Conservation (phyloP, 257 asterid species). For the Linaria vulgaris region DNA sequence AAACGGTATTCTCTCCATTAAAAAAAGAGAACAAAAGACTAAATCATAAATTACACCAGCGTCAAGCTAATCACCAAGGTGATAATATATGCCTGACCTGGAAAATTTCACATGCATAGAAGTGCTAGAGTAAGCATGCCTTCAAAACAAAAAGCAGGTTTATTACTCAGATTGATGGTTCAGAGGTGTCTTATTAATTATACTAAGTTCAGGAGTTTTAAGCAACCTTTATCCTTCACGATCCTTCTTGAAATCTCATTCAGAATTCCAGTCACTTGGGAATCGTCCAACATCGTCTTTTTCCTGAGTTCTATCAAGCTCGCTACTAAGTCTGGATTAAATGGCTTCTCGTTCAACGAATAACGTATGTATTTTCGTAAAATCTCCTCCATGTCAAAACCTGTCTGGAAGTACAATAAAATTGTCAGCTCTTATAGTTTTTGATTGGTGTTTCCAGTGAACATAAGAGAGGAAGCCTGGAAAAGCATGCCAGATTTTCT, state of each 20-base stretch:
- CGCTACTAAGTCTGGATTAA: conserved; percentile 69
- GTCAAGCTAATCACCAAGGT: not conserved
- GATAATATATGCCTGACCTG: not conserved
- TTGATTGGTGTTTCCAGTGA: conserved; percentile 13
- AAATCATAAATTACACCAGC: not conserved
- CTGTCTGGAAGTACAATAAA: conserved; percentile 63
- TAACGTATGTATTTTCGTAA: conserved; percentile 88
- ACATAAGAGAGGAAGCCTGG: conserved; percentile 10
- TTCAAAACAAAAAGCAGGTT: not conserved
- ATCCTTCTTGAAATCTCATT: conserved; percentile 85
- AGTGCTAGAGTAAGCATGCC: conserved; percentile 3
- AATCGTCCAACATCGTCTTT: conserved; percentile 68
- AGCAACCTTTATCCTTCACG: conserved; percentile 83
- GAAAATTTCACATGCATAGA: not conserved
- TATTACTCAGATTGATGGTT: not conserved
- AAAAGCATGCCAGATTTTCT: conserved; percentile 4
- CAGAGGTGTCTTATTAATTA: conserved; percentile 5
- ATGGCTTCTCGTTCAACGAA: conserved; percentile 89
- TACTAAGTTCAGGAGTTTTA: conserved; percentile 22
- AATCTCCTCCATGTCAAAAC: conserved; percentile 77
- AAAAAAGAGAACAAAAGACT: conserved; percentile 5
- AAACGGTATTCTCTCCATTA: not conserved
- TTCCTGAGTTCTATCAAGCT: conserved; percentile 81
- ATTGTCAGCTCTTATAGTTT: conserved; percentile 30
- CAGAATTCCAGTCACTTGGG: conserved; percentile 73